Conservation (phyloP, 1,284 basidiomycete species). For the Sporisorium iseilematis-ciliati region DNA sequence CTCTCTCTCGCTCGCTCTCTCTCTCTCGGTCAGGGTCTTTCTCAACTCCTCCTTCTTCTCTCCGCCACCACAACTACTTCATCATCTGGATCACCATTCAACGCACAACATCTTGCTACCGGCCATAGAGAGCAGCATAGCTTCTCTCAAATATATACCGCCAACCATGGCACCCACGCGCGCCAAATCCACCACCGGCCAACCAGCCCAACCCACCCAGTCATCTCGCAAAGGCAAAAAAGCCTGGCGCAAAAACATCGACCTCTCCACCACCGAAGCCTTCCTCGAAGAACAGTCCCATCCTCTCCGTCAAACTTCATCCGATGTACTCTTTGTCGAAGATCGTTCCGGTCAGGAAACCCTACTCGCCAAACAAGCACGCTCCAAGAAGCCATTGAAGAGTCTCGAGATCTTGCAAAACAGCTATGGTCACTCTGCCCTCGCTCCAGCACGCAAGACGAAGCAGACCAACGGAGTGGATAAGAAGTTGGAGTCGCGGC, state of each 20-base stretch:
- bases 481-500: conserved; percentile 45
- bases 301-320: conserved; percentile 43
- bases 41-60: neutral
- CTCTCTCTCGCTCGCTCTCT: too few species aligned
- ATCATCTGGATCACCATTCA: neutral
- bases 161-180: conserved; percentile 34
- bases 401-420: conserved; percentile 85
- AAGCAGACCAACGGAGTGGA: conserved; percentile 21
- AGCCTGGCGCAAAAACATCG: conserved; percentile 87
- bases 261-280: conserved; percentile 52
- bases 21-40: conserved; percentile 6
- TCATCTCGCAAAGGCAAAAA: conserved; percentile 87
- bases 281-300: conserved; percentile 58
- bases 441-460: conserved; percentile 75
- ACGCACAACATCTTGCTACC: neutral
- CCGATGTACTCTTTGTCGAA: conserved; percentile 45
- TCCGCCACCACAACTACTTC: neutral
- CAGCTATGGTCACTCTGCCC: conserved; percentile 76
- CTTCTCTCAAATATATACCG: neutral
- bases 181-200: conserved; percentile 30
- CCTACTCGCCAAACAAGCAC: conserved; percentile 50
- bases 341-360: conserved; percentile 72
- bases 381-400: conserved; percentile 74
- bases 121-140: neutral
- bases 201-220: conserved; percentile 73